Evolutionary conservation across 106 monocot species (phyloP).

Genomic region (Xerophyta viscosa): DNA sequence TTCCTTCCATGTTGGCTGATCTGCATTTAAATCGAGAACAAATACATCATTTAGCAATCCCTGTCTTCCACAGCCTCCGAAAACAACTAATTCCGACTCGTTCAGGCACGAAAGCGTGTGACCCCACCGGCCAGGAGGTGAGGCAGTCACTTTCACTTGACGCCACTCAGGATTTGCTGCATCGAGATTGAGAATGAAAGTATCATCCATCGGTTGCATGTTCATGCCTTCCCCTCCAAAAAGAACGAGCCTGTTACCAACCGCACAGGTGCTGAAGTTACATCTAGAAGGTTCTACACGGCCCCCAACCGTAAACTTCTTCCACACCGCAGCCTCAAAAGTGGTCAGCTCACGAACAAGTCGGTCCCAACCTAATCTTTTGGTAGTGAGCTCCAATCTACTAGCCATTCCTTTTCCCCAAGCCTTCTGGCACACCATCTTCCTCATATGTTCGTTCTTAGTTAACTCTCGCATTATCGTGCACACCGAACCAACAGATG

Average conservation of each 20-base stretch:
- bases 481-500: constrained; percentile 84
- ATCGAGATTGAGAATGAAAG: constrained; percentile 86
- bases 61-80: constrained; percentile 75
- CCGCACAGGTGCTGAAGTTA: constrained; percentile 90
- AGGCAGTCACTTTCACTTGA: constrained; percentile 53
- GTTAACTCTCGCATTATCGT: constrained; percentile 68
- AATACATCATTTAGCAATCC: constrained; percentile 89
- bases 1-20: constrained; percentile 83
- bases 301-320: constrained; percentile 80
- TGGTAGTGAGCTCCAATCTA: constrained; percentile 55
- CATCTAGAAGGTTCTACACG: constrained; percentile 83
- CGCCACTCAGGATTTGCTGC: constrained; percentile 68
- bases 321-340: constrained; percentile 82
- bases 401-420: constrained; percentile 81
- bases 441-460: constrained; percentile 74
- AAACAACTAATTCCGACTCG: constrained; percentile 74
- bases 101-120: constrained; percentile 82
- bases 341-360: constrained; percentile 84
- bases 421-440: constrained; percentile 85
- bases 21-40: constrained; percentile 70
- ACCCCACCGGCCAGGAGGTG: constrained; percentile 92
- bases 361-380: constrained; percentile 71
- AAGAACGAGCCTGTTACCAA: constrained; percentile 78
- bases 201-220: constrained; percentile 98
- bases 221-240: constrained; percentile 91